Evolutionary conservation across 768 basidiomycete species (phyloP).

Genomic region (Suillus variegatus): DNA sequence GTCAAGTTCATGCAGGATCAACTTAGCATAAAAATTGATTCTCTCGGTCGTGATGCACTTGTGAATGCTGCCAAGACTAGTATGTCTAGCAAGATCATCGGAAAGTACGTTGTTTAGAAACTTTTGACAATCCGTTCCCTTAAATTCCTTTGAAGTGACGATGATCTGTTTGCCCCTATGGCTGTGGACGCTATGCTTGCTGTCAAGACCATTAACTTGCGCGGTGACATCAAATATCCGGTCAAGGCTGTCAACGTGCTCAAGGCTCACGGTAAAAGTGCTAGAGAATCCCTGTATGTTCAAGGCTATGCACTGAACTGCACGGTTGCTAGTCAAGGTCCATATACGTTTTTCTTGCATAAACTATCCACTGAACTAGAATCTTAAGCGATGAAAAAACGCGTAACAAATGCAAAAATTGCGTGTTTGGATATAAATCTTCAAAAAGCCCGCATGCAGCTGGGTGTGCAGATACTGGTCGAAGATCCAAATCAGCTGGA

Average conservation of each 20-base stretch:
- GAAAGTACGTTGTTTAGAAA: slow-evolving; percentile 65
- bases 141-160: slow-evolving; percentile 61
- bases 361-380: slow-evolving; percentile 10
- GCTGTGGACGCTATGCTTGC: slow-evolving; percentile 99
- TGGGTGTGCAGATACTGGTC: slow-evolving; percentile 95
- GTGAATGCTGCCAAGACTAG: slow-evolving; percentile 97
- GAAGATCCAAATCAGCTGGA: slow-evolving; percentile 97
- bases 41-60: slow-evolving; percentile 88
- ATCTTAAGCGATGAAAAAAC: slow-evolving; percentile 90
- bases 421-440: slow-evolving; percentile 99
- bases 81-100: slow-evolving; percentile 99
- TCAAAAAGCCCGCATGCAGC: slow-evolving; percentile 94
- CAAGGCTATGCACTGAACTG: slow-evolving; percentile 98
- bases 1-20: slow-evolving; percentile 99
- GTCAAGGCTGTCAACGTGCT: slow-evolving; percentile 99
- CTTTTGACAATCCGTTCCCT: background rate
- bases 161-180: slow-evolving; percentile 97
- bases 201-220: slow-evolving; percentile 89
- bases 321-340: slow-evolving; percentile 98
- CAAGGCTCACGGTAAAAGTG: slow-evolving; percentile 96
- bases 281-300: slow-evolving; percentile 92
- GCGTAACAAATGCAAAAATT: slow-evolving; percentile 91
- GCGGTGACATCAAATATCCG: slow-evolving; percentile 97
- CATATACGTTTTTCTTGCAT: slow-evolving; percentile 19
- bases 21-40: slow-evolving; percentile 90